phyloP scores from a whole-genome alignment of 2,329 filamentous ascomycete species.

The Cordyceps fumosorosea region DNA sequence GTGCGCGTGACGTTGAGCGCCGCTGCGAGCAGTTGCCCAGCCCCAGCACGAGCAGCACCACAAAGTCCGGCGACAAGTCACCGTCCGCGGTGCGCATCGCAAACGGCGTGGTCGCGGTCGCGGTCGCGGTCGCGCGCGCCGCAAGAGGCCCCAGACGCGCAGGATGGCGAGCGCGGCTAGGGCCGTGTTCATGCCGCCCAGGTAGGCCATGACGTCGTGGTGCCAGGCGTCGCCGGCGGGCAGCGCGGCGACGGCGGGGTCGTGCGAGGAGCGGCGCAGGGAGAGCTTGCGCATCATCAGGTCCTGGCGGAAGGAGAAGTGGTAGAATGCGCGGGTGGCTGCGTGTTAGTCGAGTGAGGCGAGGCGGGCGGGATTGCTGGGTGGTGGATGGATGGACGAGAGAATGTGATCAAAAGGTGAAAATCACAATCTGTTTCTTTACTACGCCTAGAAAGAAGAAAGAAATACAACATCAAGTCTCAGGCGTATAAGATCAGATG shows the following conservation, averaged over 20 bases:
- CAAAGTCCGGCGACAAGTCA: constrained; percentile 17
- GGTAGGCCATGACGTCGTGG: constrained; percentile 4
- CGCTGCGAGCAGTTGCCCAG: constrained; percentile 22
- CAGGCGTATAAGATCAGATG: neutral
- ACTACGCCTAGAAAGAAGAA: too few relatives aligned
- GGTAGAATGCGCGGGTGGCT: neutral
- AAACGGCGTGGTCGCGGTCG: neutral
- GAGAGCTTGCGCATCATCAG: constrained; percentile 2
- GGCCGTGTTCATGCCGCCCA: neutral
- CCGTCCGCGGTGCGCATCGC: constrained; percentile 14
- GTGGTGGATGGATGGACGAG: neutral
- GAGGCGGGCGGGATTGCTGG: neutral
- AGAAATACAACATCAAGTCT: neutral
- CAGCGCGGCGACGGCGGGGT: neutral
- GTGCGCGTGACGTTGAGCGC: constrained; percentile 19
- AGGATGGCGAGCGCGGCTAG: neutral
- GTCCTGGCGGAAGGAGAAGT: neutral
- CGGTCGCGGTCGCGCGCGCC: neutral
- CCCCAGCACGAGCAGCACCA: constrained; percentile 19
- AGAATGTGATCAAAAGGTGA: too few relatives aligned
- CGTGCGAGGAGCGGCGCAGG: neutral
- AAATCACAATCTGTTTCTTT: too few relatives aligned
- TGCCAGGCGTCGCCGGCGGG: constrained; percentile 3
- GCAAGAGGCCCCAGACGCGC: neutral
- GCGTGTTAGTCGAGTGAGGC: neutral